Evolutionary conservation across 257 asterid species (phyloP).

Genomic region (Nicotiana otophora): DNA sequence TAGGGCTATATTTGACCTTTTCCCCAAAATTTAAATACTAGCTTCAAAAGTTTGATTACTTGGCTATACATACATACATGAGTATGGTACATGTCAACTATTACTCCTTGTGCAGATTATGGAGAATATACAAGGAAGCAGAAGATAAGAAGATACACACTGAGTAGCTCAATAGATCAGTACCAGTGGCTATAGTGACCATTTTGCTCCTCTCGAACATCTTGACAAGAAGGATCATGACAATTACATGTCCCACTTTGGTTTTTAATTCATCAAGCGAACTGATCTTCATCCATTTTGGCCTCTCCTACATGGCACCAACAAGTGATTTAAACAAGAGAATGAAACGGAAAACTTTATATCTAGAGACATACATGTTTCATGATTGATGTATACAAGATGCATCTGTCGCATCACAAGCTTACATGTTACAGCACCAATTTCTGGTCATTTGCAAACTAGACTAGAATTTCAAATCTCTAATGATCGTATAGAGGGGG

Average conservation of each 20-base stretch:
- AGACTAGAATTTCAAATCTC: too few relatives aligned
- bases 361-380: not conserved
- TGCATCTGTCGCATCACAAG: not conserved
- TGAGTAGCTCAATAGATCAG: conserved; percentile 80
- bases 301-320: conserved; percentile 63
- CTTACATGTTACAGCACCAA: not conserved
- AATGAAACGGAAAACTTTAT: not conserved
- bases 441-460: not conserved
- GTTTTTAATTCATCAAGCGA: conserved; percentile 88
- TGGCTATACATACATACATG: not conserved
- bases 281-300: conserved; percentile 94
- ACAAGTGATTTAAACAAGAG: not conserved
- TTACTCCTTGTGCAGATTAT: conserved; percentile 68
- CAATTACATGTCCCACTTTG: conserved; percentile 90
- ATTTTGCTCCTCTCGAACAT: conserved; percentile 98
- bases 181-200: conserved; percentile 78
- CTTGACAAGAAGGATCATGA: conserved; percentile 95
- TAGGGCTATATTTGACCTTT: too few relatives aligned
- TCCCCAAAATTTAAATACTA: not conserved
- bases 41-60: conserved; percentile 6
- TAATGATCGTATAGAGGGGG: not conserved
- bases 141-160: conserved; percentile 81
- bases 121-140: conserved; percentile 87
- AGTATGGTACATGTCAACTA: not conserved
- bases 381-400: not conserved